These are phyloP conservation scores for Metschnikowia corniflorae DNA, from an alignment of 805 yeast species.

Conservation along the genomic window DNA sequence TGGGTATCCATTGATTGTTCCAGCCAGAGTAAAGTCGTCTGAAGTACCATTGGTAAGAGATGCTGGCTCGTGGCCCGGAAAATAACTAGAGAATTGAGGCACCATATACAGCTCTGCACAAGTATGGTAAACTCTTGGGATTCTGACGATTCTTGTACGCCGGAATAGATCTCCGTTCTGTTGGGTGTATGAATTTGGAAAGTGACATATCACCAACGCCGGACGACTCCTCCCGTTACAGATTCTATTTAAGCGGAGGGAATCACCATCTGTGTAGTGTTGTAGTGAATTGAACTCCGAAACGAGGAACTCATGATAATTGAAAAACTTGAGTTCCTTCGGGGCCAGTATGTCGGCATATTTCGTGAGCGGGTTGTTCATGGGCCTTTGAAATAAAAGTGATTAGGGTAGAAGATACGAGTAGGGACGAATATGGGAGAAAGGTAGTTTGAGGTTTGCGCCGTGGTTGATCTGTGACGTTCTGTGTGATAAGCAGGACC, in stretches of 20 bases:
- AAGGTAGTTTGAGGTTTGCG: no score
- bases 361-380: constrained; percentile 23
- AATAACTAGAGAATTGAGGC: constrained; percentile 52
- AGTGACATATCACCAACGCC: constrained; percentile 54
- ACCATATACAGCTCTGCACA: constrained; percentile 30
- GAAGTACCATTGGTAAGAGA: constrained; percentile 33
- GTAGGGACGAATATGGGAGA: no score
- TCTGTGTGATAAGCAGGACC: no score
- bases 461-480: no score
- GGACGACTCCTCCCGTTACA: constrained; percentile 18
- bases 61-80: constrained; percentile 66
- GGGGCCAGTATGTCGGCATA: constrained; percentile 11
- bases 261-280: neutral
- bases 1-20: constrained; percentile 36
- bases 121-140: constrained; percentile 50
- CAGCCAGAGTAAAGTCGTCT: constrained; percentile 33
- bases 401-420: no score
- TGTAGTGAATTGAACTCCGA: constrained; percentile 1
- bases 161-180: constrained; percentile 24
- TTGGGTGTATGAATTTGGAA: constrained; percentile 53
- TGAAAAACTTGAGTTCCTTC: constrained; percentile 43
- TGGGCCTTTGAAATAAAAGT: no score
- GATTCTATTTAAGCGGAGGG: neutral
- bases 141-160: constrained; percentile 56
- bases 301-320: constrained; percentile 60